These are phyloP conservation scores for Raffaelea deltoideospora DNA, from an alignment of 2,329 filamentous ascomycete genomes.

Conservation along the genomic window DNA sequence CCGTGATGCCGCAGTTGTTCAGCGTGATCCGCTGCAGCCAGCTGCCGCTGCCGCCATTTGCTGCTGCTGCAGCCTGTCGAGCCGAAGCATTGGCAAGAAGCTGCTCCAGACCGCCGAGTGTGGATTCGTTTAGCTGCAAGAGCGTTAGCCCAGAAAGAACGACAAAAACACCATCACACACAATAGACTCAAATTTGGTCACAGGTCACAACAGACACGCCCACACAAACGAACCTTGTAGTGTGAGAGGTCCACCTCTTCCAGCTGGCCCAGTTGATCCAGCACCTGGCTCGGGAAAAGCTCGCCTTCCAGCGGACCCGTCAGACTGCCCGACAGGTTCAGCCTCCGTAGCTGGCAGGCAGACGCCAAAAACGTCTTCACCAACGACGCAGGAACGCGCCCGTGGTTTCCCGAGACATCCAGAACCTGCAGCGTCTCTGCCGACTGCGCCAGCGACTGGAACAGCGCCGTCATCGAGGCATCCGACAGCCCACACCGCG, in stretches of 20 bases:
- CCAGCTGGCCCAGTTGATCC: conserved; percentile 26
- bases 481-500: conserved; percentile 35
- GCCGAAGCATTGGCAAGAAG: conserved; percentile 20
- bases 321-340: conserved; percentile 35
- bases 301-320: conserved; percentile 26
- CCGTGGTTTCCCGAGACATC: conserved; percentile 39
- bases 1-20: conserved; percentile 36
- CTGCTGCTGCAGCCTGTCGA: conserved; percentile 1
- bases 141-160: too few species aligned
- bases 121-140: conserved; percentile 22
- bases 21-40: conserved; percentile 25
- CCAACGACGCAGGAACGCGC: conserved; percentile 29
- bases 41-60: conserved; percentile 3
- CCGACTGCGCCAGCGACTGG: conserved; percentile 23
- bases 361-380: conserved; percentile 27
- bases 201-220: background rate
- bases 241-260: conserved; percentile 38
- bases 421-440: conserved; percentile 26
- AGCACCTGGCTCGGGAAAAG: conserved; percentile 31
- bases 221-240: conserved; percentile 26
- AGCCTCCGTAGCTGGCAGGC: conserved; percentile 29
- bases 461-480: conserved; percentile 31
- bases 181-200: too few species aligned
- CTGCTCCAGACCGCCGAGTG: conserved; percentile 27
- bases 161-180: too few species aligned